Evolutionary conservation across 768 basidiomycete species (phyloP), one percentile per base, ranked within the genome.

Genomic region (Suillus subluteus): DNA sequence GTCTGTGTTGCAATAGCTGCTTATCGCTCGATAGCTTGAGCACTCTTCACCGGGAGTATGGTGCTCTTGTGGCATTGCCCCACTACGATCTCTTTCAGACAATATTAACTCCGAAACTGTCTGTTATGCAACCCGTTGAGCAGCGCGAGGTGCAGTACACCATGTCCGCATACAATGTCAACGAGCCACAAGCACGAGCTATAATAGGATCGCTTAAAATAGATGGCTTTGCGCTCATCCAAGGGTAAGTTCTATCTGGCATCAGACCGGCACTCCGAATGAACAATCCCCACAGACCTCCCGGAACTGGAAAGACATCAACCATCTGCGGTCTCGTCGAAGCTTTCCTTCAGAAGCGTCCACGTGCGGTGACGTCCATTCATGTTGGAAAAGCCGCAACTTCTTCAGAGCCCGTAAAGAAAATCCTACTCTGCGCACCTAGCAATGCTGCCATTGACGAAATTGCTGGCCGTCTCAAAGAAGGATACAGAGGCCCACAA

Each of bases 361-460:
- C 79, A 13, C 78, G 76, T 41, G 75, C 86, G 1, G 79, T 84
- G 32, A 82, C 86, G 12, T 71, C 83, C 26, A 83, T 89, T 61
- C 79, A 86, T 13, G 82, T 82, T 37, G 87, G 88, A 26, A 80
- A 75, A 63, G 76, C 68, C 63, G 70, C 76, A 21, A 79, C 75
- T 43, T 78, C 79, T 16, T 74, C 75, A 38, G 84, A 84, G 68
- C 79, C 85, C 1, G 80, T 84, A 16, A 88, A 91, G 67, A 92
- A 91, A 74, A 82, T 99, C 52, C 85, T 99, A 21, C 83, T 99
- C 44, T 99, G 98, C 73, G 98, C 98, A 0, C 98, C 98, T 2
- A 96, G 94, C 79, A 99, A 99, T 77, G 98, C 98, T 21, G 98
- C 98, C 32, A 96, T 99, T 48, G 96, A 99, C 73, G 98, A 99